Evolutionary conservation across 495 filamentous ascomycete genomes (phyloP).

Genomic region (Hyaloscypha hepaticicola): DNA sequence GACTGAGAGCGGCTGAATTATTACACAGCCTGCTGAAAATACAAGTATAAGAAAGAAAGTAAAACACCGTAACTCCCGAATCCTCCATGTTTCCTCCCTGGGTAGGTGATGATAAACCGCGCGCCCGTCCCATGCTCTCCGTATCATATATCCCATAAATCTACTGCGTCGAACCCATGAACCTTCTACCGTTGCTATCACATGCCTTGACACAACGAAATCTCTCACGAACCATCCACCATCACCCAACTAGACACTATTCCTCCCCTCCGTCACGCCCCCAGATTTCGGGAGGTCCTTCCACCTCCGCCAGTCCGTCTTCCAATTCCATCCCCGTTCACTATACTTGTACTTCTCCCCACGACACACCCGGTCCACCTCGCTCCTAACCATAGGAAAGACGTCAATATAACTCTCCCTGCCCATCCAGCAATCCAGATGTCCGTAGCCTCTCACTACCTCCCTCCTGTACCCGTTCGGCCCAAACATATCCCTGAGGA

Average conservation of each 20-base stretch:
- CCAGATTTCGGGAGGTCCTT: constrained; percentile 14
- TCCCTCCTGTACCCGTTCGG: constrained; percentile 47
- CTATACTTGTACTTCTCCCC: constrained; percentile 24
- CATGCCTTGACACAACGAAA: not conserved
- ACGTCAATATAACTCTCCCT: constrained; percentile 60
- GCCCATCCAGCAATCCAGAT: constrained; percentile 68
- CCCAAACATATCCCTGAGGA: constrained; percentile 55
- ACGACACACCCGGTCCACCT: constrained; percentile 48
- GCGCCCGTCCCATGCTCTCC: too few relatives aligned
- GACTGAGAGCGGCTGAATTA: too few relatives aligned
- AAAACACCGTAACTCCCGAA: not conserved
- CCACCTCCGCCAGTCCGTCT: constrained; percentile 21
- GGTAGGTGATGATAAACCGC: too few relatives aligned
- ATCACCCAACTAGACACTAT: not conserved
- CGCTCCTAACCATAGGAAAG: constrained; percentile 56
- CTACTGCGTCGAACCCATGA: not conserved
- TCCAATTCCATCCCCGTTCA: constrained; percentile 27
- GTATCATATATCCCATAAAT: not conserved
- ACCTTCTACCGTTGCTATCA: not conserved
- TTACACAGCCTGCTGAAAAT: too few relatives aligned
- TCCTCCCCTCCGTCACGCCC: not conserved
- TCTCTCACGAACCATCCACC: not conserved
- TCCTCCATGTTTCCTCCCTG: not conserved
- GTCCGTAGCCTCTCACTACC: constrained; percentile 62
- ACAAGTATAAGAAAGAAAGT: too few relatives aligned